Evolutionary conservation across 2,329 filamentous ascomycete species (phyloP), one percentile per base, ranked within the genome.

Genomic region (Neopestalotiopsis sp.): DNA sequence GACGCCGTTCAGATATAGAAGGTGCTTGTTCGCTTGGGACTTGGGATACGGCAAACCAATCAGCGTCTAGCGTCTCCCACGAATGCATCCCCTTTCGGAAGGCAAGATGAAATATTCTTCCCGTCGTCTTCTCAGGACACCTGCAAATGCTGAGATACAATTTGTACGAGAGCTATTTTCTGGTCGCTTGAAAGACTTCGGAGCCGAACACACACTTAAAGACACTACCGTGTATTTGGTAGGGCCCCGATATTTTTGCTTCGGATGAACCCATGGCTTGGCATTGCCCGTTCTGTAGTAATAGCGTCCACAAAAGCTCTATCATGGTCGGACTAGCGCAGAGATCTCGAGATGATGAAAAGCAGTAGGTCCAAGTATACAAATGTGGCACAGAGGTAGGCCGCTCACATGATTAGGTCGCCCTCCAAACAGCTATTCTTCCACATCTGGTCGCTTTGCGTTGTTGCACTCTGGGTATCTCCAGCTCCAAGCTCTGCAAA

Each of bases 1-100:
- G n/a, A 32, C 59, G 30, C 32, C 10, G 59, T 34, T 12, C 59
- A 17, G 5, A 62, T 62, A 13, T 17, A 34, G 59, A 62, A 62
- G 59, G 59, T 40, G n/a, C 28, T 59, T 30, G 30, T 52, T 52
- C 45, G 45, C 20, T 52, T n/a, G 13, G 24, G 17, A 24, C 30
- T 59, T 59, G 24, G 24, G 24, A 17, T n/a, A 20, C 10, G 13
- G 17, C 17, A 3, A 13, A 20, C 59, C 59, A 62, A 62, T 62
- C 59, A 62, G 13, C 12, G 59, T 17, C n/a, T 13, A n/a, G 45
- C 13, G 30, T 28, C 20, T 4, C 30, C 28, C 57, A 34, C 14
- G 6, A 13, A 59, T 14, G 57, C 20, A 34, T 30, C 57, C 57
- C 57, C 5, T 59, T 62, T 62, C 28, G 59, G 59, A 62, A 62